These are phyloP conservation scores for Rhodotorula kratochvilovae DNA, from an alignment of 768 basidiomycete species.

Conservation along the genomic window DNA sequence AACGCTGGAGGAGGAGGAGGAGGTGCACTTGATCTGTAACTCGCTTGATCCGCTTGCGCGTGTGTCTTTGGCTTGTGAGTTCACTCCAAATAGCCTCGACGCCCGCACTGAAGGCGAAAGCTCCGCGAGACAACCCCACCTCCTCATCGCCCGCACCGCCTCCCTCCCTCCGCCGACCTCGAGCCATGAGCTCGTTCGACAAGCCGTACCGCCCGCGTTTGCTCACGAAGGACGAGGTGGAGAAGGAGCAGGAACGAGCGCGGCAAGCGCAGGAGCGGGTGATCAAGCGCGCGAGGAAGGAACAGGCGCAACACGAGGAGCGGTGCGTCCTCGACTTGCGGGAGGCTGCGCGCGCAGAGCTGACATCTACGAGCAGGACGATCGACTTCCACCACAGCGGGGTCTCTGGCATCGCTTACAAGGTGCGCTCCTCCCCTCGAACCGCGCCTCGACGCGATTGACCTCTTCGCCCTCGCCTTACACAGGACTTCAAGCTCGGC, in stretches of 20 bases:
- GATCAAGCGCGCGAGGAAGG: background rate
- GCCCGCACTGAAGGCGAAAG: too few species aligned
- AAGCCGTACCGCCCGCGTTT: background rate
- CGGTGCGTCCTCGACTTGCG: background rate
- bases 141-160: too few species aligned
- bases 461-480: too few species aligned
- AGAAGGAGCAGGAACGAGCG: background rate
- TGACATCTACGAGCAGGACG: background rate
- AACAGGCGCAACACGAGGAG: background rate
- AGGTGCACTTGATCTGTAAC: too few species aligned
- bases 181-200: background rate
- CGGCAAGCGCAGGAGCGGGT: background rate
- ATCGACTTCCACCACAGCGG: constrained; percentile 3
- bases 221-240: background rate
- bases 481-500: constrained; percentile 25
- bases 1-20: too few species aligned
- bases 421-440: background rate
- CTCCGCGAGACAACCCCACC: too few species aligned
- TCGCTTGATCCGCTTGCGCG: too few species aligned
- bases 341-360: background rate
- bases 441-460: constrained; percentile 16
- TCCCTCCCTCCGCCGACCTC: too few species aligned
- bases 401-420: constrained; percentile 10
- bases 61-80: too few species aligned
- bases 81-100: too few species aligned